Conservation (phyloP, 176 grass and related monocot species). For the Chrysopogon serrulatus region DNA sequence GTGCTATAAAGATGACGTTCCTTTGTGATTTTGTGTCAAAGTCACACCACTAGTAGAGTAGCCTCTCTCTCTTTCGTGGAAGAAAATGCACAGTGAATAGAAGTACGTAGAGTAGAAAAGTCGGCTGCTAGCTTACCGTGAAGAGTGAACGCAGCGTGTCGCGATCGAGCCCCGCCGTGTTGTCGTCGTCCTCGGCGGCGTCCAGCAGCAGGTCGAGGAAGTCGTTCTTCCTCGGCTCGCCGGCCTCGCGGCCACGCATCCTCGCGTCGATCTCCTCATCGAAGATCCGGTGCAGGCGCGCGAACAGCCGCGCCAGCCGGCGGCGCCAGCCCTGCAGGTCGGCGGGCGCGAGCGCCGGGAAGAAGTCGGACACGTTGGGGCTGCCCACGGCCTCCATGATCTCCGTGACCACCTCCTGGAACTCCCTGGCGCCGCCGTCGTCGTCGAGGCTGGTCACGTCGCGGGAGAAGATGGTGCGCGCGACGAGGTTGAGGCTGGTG, state of each 20-base stretch:
- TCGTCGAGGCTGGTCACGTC: constrained; percentile 34
- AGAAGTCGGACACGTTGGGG: constrained; percentile 53
- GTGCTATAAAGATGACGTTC: no score
- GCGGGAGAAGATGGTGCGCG: constrained; percentile 35
- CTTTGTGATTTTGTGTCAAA: no score
- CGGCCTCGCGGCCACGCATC: neutral
- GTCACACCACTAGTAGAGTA: no score
- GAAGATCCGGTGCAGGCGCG: constrained; percentile 16
- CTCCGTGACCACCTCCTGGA: constrained; percentile 22
- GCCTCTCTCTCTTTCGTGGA: no score
- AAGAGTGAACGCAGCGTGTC: constrained; percentile 24
- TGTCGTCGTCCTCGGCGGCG: neutral
- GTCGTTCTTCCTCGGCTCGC: constrained; percentile 7
- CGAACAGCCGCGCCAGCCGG: neutral
- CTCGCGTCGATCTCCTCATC: constrained; percentile 42
- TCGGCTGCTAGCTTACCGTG: constrained; percentile 14
- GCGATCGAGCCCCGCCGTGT: constrained; percentile 11
- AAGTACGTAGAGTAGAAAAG: neutral
- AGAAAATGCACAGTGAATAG: neutral
- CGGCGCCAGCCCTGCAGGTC: constrained; percentile 45
- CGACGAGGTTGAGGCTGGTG: constrained; percentile 35
- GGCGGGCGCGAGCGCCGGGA: constrained; percentile 30
- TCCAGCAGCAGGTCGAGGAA: constrained; percentile 42
- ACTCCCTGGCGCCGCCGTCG: neutral
- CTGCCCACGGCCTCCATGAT: constrained; percentile 16